Evolutionary conservation across 768 basidiomycete genomes (phyloP).

Genomic region (Calocybe cyanea): DNA sequence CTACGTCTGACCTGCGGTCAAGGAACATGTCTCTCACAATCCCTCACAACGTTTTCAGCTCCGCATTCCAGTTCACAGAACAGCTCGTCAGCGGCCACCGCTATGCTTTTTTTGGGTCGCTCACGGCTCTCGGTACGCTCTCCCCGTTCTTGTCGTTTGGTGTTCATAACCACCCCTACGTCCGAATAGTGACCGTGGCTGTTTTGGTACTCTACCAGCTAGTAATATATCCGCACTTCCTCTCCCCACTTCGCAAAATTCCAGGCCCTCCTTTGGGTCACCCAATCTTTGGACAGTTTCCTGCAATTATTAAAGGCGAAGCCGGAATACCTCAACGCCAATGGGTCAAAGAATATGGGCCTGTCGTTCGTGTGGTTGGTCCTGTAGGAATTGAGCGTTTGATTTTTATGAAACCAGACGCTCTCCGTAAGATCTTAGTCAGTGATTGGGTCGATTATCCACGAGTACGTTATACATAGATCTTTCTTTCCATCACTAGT

Average conservation of each 20-base stretch:
- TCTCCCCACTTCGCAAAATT: constrained; percentile 35
- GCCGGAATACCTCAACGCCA: constrained; percentile 40
- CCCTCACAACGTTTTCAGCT: constrained; percentile 1
- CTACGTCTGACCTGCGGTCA: too few species aligned
- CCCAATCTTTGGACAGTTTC: constrained; percentile 35
- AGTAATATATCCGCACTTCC: constrained; percentile 28
- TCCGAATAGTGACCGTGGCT: constrained; percentile 4
- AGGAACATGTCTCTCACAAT: constrained; percentile 9
- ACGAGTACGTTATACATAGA: constrained; percentile 23
- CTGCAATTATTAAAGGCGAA: constrained; percentile 33
- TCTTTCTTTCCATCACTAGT: constrained; percentile 1
- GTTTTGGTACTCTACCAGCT: constrained; percentile 24
- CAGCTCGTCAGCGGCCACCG: not conserved
- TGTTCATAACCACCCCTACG: not conserved
- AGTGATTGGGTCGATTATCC: constrained; percentile 46
- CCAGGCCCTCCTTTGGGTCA: constrained; percentile 35
- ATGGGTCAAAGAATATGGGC: constrained; percentile 44
- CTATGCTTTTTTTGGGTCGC: not conserved
- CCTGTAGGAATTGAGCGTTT: constrained; percentile 43
- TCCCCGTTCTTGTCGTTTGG: not conserved
- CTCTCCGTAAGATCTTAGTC: constrained; percentile 40
- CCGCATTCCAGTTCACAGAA: not conserved
- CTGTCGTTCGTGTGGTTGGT: constrained; percentile 40
- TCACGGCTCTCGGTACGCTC: constrained; percentile 6
- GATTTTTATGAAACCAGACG: constrained; percentile 40